phyloP scores from a whole-genome alignment of 2,329 filamentous ascomycete genomes.

The Ambrosiella cleistominuta region DNA sequence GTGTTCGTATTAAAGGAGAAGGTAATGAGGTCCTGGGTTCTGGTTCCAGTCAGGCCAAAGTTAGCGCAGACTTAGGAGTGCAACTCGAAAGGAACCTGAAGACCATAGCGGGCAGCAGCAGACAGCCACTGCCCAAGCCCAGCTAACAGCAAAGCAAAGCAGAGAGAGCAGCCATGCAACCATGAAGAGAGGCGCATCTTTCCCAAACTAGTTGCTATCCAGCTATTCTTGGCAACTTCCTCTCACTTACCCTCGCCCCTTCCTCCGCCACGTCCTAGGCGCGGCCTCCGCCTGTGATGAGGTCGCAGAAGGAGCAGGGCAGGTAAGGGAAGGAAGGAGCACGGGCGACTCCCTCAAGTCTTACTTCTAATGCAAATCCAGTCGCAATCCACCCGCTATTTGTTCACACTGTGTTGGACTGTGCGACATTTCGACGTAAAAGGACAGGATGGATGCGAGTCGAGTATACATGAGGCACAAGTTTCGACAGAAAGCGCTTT shows the following conservation, averaged over 20 bases:
- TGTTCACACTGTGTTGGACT: too few relatives aligned
- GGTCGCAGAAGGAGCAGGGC: neutral
- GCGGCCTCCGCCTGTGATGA: neutral
- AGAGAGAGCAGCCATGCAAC: neutral
- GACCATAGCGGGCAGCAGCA: neutral
- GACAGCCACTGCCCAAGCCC: neutral
- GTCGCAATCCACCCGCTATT: neutral
- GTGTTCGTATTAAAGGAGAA: conserved; percentile 12
- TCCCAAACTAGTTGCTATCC: neutral
- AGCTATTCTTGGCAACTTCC: neutral
- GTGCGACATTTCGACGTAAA: too few relatives aligned
- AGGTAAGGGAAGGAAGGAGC: conserved; percentile 7
- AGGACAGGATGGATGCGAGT: too few relatives aligned
- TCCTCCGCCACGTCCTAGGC: neutral
- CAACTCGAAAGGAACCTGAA: neutral
- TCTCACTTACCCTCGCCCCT: neutral
- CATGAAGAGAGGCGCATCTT: neutral
- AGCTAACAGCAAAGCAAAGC: too few relatives aligned
- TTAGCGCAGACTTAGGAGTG: neutral
- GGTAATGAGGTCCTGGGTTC: neutral
- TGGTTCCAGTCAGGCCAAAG: neutral
- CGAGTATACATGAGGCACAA: too few relatives aligned
- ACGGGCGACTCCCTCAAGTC: conserved; percentile 9
- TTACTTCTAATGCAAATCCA: conserved; percentile 3
- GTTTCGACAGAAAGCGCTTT: too few relatives aligned